phyloP scores from a whole-genome alignment of 345 rosid species.

The Gossypium turneri region DNA sequence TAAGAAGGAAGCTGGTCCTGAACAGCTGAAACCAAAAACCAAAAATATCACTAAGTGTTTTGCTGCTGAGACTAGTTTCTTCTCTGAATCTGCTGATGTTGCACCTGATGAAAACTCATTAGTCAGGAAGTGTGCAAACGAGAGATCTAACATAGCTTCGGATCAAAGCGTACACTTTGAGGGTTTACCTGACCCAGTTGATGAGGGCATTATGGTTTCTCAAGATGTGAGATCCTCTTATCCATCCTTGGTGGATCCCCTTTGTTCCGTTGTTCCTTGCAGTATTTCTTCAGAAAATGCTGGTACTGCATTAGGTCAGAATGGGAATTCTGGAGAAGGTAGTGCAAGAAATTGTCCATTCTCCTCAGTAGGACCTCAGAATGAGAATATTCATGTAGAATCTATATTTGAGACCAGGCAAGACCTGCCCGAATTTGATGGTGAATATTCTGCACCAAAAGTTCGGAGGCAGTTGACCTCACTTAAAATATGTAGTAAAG shows the following conservation, averaged over 20 bases:
- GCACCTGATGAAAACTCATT: slow-evolving; percentile 50
- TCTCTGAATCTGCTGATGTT: slow-evolving; percentile 56
- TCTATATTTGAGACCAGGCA: slow-evolving; percentile 17
- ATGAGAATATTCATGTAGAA: slow-evolving; percentile 24
- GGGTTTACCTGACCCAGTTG: slow-evolving; percentile 28
- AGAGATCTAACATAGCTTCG: slow-evolving; percentile 29
- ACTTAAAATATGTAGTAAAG: slow-evolving; percentile 40
- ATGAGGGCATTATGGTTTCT: slow-evolving; percentile 29
- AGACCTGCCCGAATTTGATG: slow-evolving; percentile 18
- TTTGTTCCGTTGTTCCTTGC: slow-evolving; percentile 72
- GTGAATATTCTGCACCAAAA: slow-evolving; percentile 18
- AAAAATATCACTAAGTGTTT: slow-evolving; percentile 29
- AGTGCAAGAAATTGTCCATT: slow-evolving; percentile 25
- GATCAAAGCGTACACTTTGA: slow-evolving; percentile 32
- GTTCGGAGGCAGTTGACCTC: slow-evolving; percentile 33
- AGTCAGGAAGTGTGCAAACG: slow-evolving; percentile 24
- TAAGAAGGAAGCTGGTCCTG: slow-evolving; percentile 35
- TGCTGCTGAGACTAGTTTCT: slow-evolving; percentile 49
- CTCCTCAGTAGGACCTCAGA: slow-evolving; percentile 14
- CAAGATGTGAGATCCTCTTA: slow-evolving; percentile 42
- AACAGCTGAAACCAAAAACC: slow-evolving; percentile 18
- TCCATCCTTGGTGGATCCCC: slow-evolving; percentile 49
- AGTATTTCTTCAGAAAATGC: slow-evolving; percentile 43
- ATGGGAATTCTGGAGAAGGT: slow-evolving; percentile 23
- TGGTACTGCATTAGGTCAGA: slow-evolving; percentile 17